These are phyloP conservation scores for Nicotiana undulata DNA, from an alignment of 257 asterid genomes.

Conservation along the genomic window DNA sequence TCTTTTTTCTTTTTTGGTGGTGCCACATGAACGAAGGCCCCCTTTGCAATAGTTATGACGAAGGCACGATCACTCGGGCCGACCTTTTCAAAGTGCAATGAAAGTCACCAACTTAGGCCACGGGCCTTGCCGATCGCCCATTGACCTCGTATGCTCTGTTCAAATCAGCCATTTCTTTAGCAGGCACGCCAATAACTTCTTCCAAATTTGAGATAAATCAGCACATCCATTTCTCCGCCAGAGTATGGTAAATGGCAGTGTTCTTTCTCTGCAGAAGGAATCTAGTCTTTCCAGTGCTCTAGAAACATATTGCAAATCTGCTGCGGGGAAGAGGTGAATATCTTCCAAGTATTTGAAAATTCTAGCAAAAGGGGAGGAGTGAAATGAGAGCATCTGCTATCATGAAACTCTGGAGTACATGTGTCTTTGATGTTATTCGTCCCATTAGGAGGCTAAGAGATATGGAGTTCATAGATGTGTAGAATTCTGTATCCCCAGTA, in stretches of 20 bases:
- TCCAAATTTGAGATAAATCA: neutral
- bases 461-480: neutral
- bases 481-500: neutral
- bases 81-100: constrained; percentile 12
- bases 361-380: neutral
- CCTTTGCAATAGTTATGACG: neutral
- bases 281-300: neutral
- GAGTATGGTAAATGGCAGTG: neutral
- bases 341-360: neutral
- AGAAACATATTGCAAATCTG: neutral
- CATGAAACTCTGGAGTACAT: neutral
- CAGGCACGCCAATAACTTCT: neutral
- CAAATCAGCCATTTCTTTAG: neutral
- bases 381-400: neutral
- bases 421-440: neutral
- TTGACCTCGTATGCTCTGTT: neutral
- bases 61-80: constrained; percentile 19
- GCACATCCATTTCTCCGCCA: neutral
- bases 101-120: neutral
- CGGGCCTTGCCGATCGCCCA: too few relatives aligned
- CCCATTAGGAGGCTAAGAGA: neutral
- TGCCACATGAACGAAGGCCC: too few relatives aligned
- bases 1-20: neutral
- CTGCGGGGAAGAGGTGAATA: neutral
- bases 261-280: neutral